Base-by-base conservation (phyloP, 1,284 basidiomycete genomes). In the Trametes polyzona region DNA sequence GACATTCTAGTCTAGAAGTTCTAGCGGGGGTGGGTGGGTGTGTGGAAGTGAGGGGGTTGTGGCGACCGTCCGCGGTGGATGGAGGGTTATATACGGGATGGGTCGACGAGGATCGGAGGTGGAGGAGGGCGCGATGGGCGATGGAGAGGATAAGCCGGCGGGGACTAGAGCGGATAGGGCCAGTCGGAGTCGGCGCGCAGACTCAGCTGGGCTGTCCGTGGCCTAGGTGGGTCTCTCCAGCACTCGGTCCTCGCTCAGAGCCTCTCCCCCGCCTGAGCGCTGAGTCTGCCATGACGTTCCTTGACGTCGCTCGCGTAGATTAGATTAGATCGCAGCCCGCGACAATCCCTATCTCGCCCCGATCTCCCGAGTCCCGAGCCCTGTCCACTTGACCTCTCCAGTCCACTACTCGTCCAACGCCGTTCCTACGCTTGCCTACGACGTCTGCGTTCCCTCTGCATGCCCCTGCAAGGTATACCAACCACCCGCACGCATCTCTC, bases 141-240 rank as follows among this genome's bases (percentile, higher is more conserved):
- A 21, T 44, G 39, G 14, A 32, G n/a, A 44, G 44, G 49, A 36
- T 55, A 53, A 52, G 51, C 23, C 32, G 43, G 36, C 21, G n/a
- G 27, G 51, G 55, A 48, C 47, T 55, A 49, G 55, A 55, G 51
- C 51, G 44, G 35, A 47, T 27, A n/a, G 17, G 48, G 30, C 26
- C 54, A 37, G 35, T 27, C 26, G 36, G 24, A 49, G 32, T 17
- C 24, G 29, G 24, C 49, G 32, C n/a, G n/a, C n/a, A n/a, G n/a
- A n/a, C n/a, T n/a, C n/a, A n/a, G n/a, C n/a, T n/a, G n/a, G 27
- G 30, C 21, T 35, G 19, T 27, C 12, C 17, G 17, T 40, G 54
- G 54, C 42, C 58, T 56, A 47, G 58, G 41, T 54, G 47, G 47
- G 46, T 47, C 21, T 12, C 53, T 52, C 56, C 50, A 52, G 50